Percentiles rank a stretch among this genome's conserved stretches.
Evolutionary conservation across 2,329 filamentous ascomycete species (phyloP).

Genomic region (Chrysoporthe austroafricana): DNA sequence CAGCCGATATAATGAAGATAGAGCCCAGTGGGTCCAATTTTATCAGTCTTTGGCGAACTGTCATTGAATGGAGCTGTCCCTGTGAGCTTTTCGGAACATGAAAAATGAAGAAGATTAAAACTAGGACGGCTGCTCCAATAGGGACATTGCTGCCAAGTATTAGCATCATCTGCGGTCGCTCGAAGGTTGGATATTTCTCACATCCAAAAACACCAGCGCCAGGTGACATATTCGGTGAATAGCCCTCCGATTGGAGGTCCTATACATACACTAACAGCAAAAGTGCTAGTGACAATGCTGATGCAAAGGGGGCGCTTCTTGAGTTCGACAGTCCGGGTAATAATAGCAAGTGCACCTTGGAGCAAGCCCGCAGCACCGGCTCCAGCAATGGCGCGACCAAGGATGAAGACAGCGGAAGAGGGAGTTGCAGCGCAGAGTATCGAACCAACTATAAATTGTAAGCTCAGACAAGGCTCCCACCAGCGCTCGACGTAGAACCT

Average conservation of each 20-base stretch:
- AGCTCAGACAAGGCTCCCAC: not conserved
- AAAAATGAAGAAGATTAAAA: conserved; percentile 3
- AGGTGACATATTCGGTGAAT: conserved; percentile 44
- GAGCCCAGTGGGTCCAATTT: conserved; percentile 16
- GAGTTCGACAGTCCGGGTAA: conserved; percentile 37
- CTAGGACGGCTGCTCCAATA: not conserved
- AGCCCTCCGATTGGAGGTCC: conserved; percentile 55
- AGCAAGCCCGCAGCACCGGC: conserved; percentile 47
- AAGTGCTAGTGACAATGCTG: conserved; percentile 47
- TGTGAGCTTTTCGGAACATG: not conserved
- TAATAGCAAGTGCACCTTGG: conserved; percentile 45
- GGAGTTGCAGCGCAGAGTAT: conserved; percentile 40
- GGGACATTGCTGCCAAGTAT: not conserved
- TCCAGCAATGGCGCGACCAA: conserved; percentile 37
- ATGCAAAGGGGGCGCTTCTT: conserved; percentile 34
- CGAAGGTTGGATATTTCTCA: not conserved
- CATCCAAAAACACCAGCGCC: conserved; percentile 11
- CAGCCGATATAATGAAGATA: conserved; percentile 11
- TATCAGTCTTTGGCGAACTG: not conserved
- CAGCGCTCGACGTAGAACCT: not conserved
- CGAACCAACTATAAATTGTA: conserved; percentile 36
- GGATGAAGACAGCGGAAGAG: conserved; percentile 35
- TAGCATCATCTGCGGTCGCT: not conserved
- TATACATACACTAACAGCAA: conserved; percentile 48
- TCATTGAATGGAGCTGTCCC: not conserved